A percentile compares a stretch with the other conserved stretches of the same genome.
These are phyloP conservation scores for Tetradesmus obliquus DNA, from an alignment of 139 green algal species.

Conservation along the genomic window DNA sequence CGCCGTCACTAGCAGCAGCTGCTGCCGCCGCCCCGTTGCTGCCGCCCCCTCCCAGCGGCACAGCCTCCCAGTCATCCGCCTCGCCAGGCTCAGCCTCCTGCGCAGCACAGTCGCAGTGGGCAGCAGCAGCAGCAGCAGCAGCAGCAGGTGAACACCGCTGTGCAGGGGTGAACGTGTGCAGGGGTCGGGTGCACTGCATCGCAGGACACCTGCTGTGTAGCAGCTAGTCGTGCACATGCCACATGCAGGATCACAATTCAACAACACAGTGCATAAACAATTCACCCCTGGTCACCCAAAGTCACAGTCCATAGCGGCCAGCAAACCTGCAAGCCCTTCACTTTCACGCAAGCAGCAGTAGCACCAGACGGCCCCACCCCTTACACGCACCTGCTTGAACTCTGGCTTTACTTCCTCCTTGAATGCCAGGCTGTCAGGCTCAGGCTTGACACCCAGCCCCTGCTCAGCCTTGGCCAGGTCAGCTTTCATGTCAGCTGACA, in stretches of 20 bases:
- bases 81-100: not conserved
- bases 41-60: constrained; percentile 1
- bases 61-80: constrained; percentile 17
- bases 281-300: too few species aligned
- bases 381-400: constrained; percentile 8
- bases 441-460: not conserved
- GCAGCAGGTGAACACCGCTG: not conserved
- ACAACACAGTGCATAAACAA: too few species aligned
- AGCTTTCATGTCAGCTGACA: not conserved
- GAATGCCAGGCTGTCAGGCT: not conserved
- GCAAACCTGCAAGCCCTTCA: too few species aligned
- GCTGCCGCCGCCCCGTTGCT: not conserved
- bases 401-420: not conserved
- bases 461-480: not conserved
- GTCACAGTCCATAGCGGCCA: too few species aligned
- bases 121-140: not conserved
- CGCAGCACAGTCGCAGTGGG: not conserved
- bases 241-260: too few species aligned
- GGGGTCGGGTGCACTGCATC: not conserved
- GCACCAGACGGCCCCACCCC: not conserved
- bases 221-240: not conserved
- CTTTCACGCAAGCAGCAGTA: not conserved
- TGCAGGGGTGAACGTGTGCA: not conserved
- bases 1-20: not conserved
- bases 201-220: not conserved